Percentiles rank a stretch among this genome's conserved stretches.
Evolutionary conservation across 2,329 filamentous ascomycete genomes (phyloP).

Genomic region (Calonectria pauciramosa): DNA sequence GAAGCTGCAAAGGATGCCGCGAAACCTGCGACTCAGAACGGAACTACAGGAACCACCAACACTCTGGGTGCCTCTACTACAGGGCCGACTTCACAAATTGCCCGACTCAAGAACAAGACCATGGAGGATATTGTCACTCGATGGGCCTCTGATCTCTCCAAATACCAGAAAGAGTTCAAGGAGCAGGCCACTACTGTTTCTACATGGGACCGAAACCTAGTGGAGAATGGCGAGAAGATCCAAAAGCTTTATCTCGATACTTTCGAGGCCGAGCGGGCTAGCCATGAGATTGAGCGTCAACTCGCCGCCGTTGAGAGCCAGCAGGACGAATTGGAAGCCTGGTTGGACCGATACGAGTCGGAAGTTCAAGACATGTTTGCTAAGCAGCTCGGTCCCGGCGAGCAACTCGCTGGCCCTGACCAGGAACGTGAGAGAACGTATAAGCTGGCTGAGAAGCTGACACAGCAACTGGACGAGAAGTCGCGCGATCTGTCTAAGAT

Average conservation of each 20-base stretch:
- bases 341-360: constrained; percentile 90
- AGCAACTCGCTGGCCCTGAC: constrained; percentile 87
- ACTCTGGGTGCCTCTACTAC: constrained; percentile 79
- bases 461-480: constrained; percentile 92
- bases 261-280: constrained; percentile 93
- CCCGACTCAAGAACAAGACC: constrained; percentile 95
- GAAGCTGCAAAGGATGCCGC: constrained; percentile 46
- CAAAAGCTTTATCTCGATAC: constrained; percentile 93
- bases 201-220: constrained; percentile 90
- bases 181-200: constrained; percentile 89
- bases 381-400: constrained; percentile 81
- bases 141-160: constrained; percentile 94
- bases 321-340: constrained; percentile 89
- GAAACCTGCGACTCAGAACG: constrained; percentile 47
- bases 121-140: constrained; percentile 99
- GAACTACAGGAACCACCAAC: constrained; percentile 51
- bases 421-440: constrained; percentile 97
- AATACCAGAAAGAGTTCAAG: constrained; percentile 98
- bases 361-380: constrained; percentile 92
- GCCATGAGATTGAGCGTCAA: constrained; percentile 93
- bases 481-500: constrained; percentile 93
- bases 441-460: constrained; percentile 93
- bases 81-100: constrained; percentile 86
- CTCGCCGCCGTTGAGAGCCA: constrained; percentile 90
- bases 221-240: constrained; percentile 96